Percentiles rank a stretch among this genome's conserved stretches.
Evolutionary conservation across 768 basidiomycete species (phyloP).

Genomic region (Rhodotorula paludigena): DNA sequence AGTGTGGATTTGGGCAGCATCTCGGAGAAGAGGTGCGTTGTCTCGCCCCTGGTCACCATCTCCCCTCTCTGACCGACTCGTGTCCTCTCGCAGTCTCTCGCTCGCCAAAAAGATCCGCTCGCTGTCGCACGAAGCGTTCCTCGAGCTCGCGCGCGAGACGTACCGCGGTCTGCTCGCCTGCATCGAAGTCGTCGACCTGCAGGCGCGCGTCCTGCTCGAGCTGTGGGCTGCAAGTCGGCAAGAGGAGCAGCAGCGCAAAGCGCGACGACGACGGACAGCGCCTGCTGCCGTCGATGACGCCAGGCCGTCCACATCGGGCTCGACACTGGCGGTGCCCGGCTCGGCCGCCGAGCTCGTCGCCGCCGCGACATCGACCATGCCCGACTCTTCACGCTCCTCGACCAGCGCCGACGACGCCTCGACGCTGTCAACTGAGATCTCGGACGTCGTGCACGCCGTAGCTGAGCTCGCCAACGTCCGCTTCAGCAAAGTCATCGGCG

Average conservation of each 20-base stretch:
- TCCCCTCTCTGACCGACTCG: no score
- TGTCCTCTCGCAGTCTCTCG: conserved; percentile 13
- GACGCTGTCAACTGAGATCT: conserved; percentile 56
- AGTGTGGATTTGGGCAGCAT: conserved; percentile 29
- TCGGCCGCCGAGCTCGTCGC: neutral
- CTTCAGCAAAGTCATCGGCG: conserved; percentile 68
- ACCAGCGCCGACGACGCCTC: conserved; percentile 24
- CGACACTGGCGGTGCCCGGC: conserved; percentile 19
- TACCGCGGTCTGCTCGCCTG: conserved; percentile 26
- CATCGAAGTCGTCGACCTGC: conserved; percentile 35
- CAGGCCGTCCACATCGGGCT: neutral
- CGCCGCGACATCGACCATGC: neutral
- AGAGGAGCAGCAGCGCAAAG: conserved; percentile 8
- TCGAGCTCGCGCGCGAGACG: conserved; percentile 13
- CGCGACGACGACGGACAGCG: conserved; percentile 2
- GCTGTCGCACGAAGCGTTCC: conserved; percentile 26
- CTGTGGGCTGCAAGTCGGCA: conserved; percentile 2
- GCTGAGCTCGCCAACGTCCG: conserved; percentile 81
- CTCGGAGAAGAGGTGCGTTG: conserved; percentile 33
- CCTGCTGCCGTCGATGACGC: neutral
- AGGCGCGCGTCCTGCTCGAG: conserved; percentile 25
- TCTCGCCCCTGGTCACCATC: neutral
- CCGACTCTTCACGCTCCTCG: neutral
- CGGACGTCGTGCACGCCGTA: conserved; percentile 70
- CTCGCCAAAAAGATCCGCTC: conserved; percentile 35